These are phyloP conservation scores for Cyclospora cayetanensis DNA, from an alignment of 169 alveolate genomes.

Conservation along the genomic window DNA sequence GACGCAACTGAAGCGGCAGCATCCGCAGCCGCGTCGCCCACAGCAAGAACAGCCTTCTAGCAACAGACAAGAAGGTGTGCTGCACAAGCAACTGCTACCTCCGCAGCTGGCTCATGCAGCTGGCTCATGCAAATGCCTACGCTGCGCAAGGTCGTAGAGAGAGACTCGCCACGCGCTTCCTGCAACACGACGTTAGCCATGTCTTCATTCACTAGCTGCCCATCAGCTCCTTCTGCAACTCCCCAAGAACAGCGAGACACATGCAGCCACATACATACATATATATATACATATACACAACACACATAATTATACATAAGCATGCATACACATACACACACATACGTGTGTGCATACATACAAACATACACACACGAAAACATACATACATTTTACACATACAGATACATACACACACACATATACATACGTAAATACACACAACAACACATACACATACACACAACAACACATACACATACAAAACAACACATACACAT, in stretches of 20 bases:
- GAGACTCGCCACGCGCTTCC: neutral
- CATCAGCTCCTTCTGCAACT: constrained; percentile 28
- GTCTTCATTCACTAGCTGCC: constrained; percentile 26
- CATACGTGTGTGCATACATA: too few relatives aligned
- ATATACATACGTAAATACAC: too few relatives aligned
- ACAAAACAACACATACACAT: too few relatives aligned
- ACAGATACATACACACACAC: too few relatives aligned
- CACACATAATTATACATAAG: too few relatives aligned
- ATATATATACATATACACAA: too few relatives aligned
- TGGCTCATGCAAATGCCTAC: constrained; percentile 4
- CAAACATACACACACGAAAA: too few relatives aligned
- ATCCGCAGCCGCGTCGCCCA: neutral
- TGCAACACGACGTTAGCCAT: neutral
- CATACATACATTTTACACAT: too few relatives aligned
- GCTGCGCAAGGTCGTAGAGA: neutral
- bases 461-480: too few relatives aligned
- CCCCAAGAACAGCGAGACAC: too few relatives aligned
- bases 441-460: too few relatives aligned
- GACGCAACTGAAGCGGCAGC: neutral
- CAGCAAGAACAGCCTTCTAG: constrained; percentile 16
- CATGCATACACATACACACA: too few relatives aligned
- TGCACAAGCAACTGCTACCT: neutral
- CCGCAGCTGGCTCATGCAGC: neutral
- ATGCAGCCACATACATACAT: neutral
- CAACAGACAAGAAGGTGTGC: neutral